These are phyloP conservation scores for Austroboletus niveus DNA, from an alignment of 1,284 basidiomycete genomes.

Conservation along the genomic window DNA sequence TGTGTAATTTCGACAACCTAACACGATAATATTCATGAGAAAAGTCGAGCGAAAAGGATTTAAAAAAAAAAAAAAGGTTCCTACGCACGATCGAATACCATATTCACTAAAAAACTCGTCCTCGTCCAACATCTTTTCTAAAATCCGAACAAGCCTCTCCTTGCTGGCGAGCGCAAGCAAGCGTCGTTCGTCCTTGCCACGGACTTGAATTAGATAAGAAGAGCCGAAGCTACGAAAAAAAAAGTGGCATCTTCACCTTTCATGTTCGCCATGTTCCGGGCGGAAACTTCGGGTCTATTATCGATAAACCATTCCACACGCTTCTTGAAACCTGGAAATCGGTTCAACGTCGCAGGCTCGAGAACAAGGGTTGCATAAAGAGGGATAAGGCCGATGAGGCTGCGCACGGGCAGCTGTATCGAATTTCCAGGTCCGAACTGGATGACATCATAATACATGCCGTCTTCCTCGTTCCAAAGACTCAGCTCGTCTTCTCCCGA, in stretches of 20 bases:
- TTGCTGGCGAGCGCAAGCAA: slow-evolving; percentile 90
- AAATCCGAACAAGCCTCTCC: slow-evolving; percentile 83
- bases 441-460: slow-evolving; percentile 98
- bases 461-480: slow-evolving; percentile 95
- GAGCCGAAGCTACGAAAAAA: background rate
- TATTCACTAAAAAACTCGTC: slow-evolving; percentile 94
- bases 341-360: slow-evolving; percentile 85
- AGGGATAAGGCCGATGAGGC: slow-evolving; percentile 93
- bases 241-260: slow-evolving; percentile 49
- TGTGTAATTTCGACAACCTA: slow-evolving; percentile 85
- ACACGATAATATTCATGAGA: background rate
- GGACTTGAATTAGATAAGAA: slow-evolving; percentile 41
- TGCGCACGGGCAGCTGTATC: slow-evolving; percentile 90
- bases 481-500: slow-evolving; percentile 74
- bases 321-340: slow-evolving; percentile 97
- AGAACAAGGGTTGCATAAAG: slow-evolving; percentile 93
- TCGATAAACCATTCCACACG: slow-evolving; percentile 98
- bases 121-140: slow-evolving; percentile 97
- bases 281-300: slow-evolving; percentile 83
- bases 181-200: slow-evolving; percentile 83
- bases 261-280: slow-evolving; percentile 97
- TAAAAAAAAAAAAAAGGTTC: background rate
- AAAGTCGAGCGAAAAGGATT: slow-evolving; percentile 2
- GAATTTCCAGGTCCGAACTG: slow-evolving; percentile 82
- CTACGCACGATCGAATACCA: slow-evolving; percentile 83